Percentiles rank a stretch among this genome's conserved stretches.
phyloP scores from a whole-genome alignment of 192 early-diverging fungal genomes.

The Coemansia sp. region DNA sequence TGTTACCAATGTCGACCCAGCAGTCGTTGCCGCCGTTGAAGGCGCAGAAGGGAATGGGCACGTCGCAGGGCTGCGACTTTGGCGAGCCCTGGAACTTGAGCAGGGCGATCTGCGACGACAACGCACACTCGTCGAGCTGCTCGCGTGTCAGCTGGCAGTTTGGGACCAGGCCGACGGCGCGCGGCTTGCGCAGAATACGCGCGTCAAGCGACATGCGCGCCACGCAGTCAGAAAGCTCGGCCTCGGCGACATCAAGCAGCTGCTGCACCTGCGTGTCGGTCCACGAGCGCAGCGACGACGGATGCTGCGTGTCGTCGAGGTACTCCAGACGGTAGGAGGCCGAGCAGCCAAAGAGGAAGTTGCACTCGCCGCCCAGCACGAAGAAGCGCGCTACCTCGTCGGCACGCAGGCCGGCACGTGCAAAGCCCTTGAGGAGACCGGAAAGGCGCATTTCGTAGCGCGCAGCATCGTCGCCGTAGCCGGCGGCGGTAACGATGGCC shows the following conservation, averaged over 20 bases:
- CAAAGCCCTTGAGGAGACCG: conserved; percentile 71
- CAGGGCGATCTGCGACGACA: conserved; percentile 68
- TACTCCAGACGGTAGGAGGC: conserved; percentile 61
- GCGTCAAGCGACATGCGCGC: conserved; percentile 67
- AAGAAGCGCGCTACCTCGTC: conserved; percentile 64
- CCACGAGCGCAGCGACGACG: conserved; percentile 51
- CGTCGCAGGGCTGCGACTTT: conserved; percentile 53
- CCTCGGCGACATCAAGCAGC: conserved; percentile 75
- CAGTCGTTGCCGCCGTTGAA: conserved; percentile 91
- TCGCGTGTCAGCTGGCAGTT: conserved; percentile 63
- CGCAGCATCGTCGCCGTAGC: conserved; percentile 68
- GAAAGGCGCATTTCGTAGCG: conserved; percentile 76
- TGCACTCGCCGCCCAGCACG: conserved; percentile 88
- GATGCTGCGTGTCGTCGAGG: conserved; percentile 51
- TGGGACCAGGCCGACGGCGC: conserved; percentile 75
- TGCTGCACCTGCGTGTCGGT: conserved; percentile 54
- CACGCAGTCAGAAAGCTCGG: conserved; percentile 59
- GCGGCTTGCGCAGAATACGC: conserved; percentile 68
- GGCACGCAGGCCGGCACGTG: conserved; percentile 41
- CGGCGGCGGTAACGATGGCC: conserved; percentile 90
- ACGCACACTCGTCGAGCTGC: conserved; percentile 84
- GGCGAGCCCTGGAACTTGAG: conserved; percentile 56
- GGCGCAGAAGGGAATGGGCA: conserved; percentile 82
- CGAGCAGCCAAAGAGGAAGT: conserved; percentile 80
- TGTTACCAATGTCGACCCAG: conserved; percentile 95